These are phyloP conservation scores for Stropharia rugosoannulata DNA, from an alignment of 768 basidiomycete species.

Conservation along the genomic window DNA sequence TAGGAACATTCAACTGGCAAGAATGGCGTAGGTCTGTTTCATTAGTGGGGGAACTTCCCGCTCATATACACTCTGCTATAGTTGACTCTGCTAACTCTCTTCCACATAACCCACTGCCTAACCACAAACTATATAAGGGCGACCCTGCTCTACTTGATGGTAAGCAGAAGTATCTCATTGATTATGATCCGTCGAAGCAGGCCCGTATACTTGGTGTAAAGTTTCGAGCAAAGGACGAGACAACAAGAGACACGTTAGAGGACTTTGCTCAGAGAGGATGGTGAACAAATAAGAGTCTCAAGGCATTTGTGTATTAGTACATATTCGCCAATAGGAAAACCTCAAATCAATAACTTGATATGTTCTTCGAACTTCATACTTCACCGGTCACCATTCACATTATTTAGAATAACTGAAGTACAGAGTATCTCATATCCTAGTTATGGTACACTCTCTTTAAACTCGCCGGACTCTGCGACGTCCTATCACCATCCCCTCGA, in stretches of 20 bases:
- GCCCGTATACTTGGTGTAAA: slow-evolving; percentile 29
- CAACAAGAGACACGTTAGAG: slow-evolving; percentile 27
- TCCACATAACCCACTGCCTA: slow-evolving; percentile 21
- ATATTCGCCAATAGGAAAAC: too few species aligned
- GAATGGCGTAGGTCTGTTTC: slow-evolving; percentile 29
- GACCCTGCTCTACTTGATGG: slow-evolving; percentile 22
- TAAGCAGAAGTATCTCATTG: slow-evolving; percentile 15
- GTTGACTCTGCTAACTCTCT: slow-evolving; percentile 33
- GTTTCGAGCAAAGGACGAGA: slow-evolving; percentile 28
- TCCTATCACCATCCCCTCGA: background rate
- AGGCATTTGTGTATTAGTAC: too few species aligned
- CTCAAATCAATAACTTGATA: too few species aligned
- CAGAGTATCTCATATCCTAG: too few species aligned
- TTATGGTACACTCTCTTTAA: too few species aligned
- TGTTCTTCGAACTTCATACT: too few species aligned
- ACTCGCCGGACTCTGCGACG: too few species aligned
- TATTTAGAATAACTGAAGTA: too few species aligned
- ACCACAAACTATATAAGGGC: slow-evolving; percentile 22
- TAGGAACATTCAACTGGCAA: slow-evolving; percentile 30
- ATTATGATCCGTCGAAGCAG: slow-evolving; percentile 26
- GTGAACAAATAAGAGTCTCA: slow-evolving; percentile 10
- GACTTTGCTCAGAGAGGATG: slow-evolving; percentile 33
- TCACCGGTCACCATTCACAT: too few species aligned
- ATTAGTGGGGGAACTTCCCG: background rate
- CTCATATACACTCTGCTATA: background rate